phyloP scores from a whole-genome alignment of 2,329 filamentous ascomycete genomes.

The Calycina marina region DNA sequence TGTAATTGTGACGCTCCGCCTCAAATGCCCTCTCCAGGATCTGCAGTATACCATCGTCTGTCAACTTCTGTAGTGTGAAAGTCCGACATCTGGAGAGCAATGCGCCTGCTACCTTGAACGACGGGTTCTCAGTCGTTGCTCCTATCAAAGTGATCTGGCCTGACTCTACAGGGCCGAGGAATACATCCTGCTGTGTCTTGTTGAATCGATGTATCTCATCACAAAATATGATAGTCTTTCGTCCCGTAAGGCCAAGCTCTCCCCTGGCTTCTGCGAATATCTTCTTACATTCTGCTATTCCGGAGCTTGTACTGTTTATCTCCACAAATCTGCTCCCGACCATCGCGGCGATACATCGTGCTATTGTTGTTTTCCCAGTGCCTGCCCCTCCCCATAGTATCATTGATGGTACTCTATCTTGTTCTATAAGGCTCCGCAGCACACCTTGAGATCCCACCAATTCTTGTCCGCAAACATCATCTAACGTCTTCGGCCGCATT shows the following conservation, averaged over 20 bases:
- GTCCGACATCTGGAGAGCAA: slow-evolving; percentile 80
- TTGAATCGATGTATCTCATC: slow-evolving; percentile 62
- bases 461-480: slow-evolving; percentile 83
- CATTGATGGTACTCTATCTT: slow-evolving; percentile 81
- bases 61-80: slow-evolving; percentile 70
- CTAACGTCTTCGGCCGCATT: slow-evolving; percentile 73
- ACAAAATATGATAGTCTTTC: slow-evolving; percentile 92
- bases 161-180: slow-evolving; percentile 83
- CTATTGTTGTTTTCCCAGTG: slow-evolving; percentile 84
- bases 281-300: slow-evolving; percentile 84
- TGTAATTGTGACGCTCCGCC: slow-evolving; percentile 33
- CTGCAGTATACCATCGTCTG: slow-evolving; percentile 51
- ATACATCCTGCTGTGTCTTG: slow-evolving; percentile 89
- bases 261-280: slow-evolving; percentile 73
- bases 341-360: slow-evolving; percentile 71
- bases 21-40: slow-evolving; percentile 67
- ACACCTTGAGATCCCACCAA: slow-evolving; percentile 77
- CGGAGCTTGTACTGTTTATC: slow-evolving; percentile 83
- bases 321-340: slow-evolving; percentile 82
- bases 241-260: slow-evolving; percentile 66
- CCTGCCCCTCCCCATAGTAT: slow-evolving; percentile 79
- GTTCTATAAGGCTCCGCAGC: slow-evolving; percentile 71
- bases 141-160: slow-evolving; percentile 86
- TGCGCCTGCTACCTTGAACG: slow-evolving; percentile 81
- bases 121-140: slow-evolving; percentile 93